These are phyloP conservation scores for Chrysophaeum taylorii DNA, from an alignment of 352 stramenopile species.

Conservation along the genomic window DNA sequence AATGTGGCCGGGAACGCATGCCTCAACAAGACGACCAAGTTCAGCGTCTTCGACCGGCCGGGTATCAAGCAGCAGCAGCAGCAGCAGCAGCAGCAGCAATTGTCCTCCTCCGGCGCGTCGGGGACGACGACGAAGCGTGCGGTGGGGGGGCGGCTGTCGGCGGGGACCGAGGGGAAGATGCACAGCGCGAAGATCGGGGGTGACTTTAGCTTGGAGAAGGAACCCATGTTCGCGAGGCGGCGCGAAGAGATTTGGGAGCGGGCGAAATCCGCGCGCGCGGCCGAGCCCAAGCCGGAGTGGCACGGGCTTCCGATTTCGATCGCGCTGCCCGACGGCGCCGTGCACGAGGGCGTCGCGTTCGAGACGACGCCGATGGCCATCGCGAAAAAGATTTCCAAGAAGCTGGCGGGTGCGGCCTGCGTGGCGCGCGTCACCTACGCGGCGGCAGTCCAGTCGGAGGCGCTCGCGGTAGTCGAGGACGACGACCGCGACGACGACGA, in stretches of 20 bases:
- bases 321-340: constrained; percentile 88
- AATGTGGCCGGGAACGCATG: too few species aligned
- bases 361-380: constrained; percentile 93
- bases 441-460: constrained; percentile 20
- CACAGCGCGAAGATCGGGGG: constrained; percentile 61
- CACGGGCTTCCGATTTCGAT: constrained; percentile 79
- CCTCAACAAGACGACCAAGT: constrained; percentile 35
- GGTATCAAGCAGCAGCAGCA: constrained; percentile 29
- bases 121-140: constrained; percentile 13
- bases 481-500: constrained; percentile 42
- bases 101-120: constrained; percentile 7
- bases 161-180: constrained; percentile 23
- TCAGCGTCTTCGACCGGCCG: constrained; percentile 32
- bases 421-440: constrained; percentile 82
- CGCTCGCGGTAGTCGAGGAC: constrained; percentile 69
- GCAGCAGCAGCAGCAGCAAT: constrained; percentile 1
- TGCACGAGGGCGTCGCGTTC: constrained; percentile 76
- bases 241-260: constrained; percentile 68
- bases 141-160: constrained; percentile 12
- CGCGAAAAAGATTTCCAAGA: constrained; percentile 80
- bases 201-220: constrained; percentile 57
- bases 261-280: constrained; percentile 27
- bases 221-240: constrained; percentile 63
- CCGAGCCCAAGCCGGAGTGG: constrained; percentile 56
- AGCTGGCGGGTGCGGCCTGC: constrained; percentile 76